Conservation (phyloP, 495 filamentous ascomycete genomes). For the Neurospora sp. region DNA sequence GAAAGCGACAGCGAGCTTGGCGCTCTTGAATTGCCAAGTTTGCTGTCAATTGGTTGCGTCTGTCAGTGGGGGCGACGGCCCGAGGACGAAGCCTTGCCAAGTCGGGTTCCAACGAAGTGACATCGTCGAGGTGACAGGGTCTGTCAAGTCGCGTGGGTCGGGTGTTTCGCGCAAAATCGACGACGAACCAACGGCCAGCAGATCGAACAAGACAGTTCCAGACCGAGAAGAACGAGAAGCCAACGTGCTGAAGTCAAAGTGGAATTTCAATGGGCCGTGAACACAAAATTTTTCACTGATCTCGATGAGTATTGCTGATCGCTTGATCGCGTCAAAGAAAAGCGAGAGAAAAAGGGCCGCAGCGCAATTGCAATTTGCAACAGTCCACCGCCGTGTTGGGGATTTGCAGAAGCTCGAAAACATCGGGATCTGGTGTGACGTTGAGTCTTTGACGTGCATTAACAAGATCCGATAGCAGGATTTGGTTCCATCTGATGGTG, state of each 20-base stretch:
- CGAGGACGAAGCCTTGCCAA: neutral
- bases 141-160: neutral
- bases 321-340: neutral
- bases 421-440: neutral
- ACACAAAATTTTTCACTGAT: neutral
- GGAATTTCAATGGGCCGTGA: neutral
- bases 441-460: neutral
- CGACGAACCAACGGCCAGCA: neutral
- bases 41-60: neutral
- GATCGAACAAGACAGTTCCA: neutral
- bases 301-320: neutral
- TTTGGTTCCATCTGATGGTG: neutral
- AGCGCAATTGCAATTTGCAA: neutral
- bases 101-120: neutral
- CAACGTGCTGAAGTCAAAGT: neutral
- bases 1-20: neutral
- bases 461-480: neutral
- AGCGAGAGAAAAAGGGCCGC: neutral
- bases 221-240: neutral
- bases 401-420: neutral
- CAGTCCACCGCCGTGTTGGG: neutral
- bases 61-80: neutral
- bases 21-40: neutral
- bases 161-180: neutral
- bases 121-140: neutral